Conservation (phyloP, 106 monocot species). For the Triglochin maritima region DNA sequence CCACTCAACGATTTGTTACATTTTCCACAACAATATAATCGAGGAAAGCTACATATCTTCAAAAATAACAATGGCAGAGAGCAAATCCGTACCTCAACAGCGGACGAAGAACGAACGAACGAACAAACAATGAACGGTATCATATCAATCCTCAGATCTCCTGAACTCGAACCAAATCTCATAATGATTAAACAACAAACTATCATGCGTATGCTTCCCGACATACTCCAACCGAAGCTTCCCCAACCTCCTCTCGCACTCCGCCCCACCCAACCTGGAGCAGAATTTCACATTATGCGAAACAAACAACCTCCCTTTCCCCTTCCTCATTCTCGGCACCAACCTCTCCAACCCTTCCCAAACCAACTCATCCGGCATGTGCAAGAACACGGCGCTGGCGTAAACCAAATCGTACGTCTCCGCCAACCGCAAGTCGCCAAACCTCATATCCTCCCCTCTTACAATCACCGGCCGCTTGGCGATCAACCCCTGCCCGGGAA, state of each 20-base stretch:
- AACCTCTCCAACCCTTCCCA: slow-evolving; percentile 76
- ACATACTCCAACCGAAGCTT: slow-evolving; percentile 67
- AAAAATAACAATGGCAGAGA: too few species aligned
- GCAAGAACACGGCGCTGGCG: slow-evolving; percentile 90
- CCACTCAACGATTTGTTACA: too few species aligned
- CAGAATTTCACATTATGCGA: slow-evolving; percentile 95
- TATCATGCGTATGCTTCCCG: slow-evolving; percentile 79
- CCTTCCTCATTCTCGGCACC: slow-evolving; percentile 35
- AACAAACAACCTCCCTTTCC: slow-evolving; percentile 73
- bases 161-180: slow-evolving; percentile 96
- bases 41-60: too few species aligned
- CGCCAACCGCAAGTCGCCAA: slow-evolving; percentile 31
- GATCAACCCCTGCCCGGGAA: slow-evolving; percentile 76
- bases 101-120: too few species aligned
- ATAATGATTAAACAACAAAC: slow-evolving; percentile 86
- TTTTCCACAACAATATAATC: too few species aligned
- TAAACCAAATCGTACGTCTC: slow-evolving; percentile 65
- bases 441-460: slow-evolving; percentile 81
- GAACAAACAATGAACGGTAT: too few species aligned
- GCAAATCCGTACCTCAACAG: too few species aligned
- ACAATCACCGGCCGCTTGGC: slow-evolving; percentile 75
- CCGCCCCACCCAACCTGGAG: slow-evolving; percentile 57
- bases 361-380: slow-evolving; percentile 74
- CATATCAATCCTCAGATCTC: slow-evolving; percentile 18
- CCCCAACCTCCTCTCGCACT: slow-evolving; percentile 56